These are phyloP conservation scores for Hanseniaspora guilliermondii DNA, from an alignment of 805 yeast species.

Conservation along the genomic window DNA sequence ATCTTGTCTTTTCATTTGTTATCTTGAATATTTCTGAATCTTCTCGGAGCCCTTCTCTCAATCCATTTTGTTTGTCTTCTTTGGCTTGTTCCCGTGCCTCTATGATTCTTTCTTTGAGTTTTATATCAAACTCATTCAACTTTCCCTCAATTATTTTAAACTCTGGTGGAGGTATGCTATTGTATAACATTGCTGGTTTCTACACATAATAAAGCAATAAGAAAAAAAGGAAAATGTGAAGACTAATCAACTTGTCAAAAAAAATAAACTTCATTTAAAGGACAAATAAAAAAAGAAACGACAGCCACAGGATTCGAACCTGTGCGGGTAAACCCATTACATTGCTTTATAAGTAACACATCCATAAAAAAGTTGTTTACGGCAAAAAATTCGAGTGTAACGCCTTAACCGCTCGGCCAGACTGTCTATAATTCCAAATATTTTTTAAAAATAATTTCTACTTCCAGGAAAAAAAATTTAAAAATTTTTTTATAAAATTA, in stretches of 20 bases:
- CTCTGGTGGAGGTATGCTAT: not conserved
- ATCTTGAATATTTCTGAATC: slow-evolving; percentile 54
- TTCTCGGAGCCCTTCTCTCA: slow-evolving; percentile 51
- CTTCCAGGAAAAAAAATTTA: not conserved
- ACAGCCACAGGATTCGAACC: slow-evolving; percentile 72
- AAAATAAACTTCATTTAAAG: slow-evolving; percentile 14
- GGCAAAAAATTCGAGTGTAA: slow-evolving; percentile 45
- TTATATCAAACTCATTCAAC: not conserved
- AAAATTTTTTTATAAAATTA: too few species aligned
- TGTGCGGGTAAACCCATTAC: slow-evolving; percentile 71
- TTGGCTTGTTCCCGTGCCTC: not conserved
- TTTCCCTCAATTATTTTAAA: not conserved
- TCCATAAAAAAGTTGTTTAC: not conserved
- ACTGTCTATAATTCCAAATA: slow-evolving; percentile 29
- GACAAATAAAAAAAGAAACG: slow-evolving; percentile 31
- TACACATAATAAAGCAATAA: too few species aligned
- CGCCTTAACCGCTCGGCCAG: slow-evolving; percentile 74
- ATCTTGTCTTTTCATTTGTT: slow-evolving; percentile 65
- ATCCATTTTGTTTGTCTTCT: slow-evolving; percentile 1
- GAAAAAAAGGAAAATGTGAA: not conserved
- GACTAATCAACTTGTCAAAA: not conserved
- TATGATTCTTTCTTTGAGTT: not conserved
- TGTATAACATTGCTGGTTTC: not conserved
- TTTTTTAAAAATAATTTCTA: not conserved
- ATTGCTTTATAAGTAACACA: slow-evolving; percentile 17